phyloP scores from a whole-genome alignment of 108 stramenopile genomes.

The Cyclotella sp. region DNA sequence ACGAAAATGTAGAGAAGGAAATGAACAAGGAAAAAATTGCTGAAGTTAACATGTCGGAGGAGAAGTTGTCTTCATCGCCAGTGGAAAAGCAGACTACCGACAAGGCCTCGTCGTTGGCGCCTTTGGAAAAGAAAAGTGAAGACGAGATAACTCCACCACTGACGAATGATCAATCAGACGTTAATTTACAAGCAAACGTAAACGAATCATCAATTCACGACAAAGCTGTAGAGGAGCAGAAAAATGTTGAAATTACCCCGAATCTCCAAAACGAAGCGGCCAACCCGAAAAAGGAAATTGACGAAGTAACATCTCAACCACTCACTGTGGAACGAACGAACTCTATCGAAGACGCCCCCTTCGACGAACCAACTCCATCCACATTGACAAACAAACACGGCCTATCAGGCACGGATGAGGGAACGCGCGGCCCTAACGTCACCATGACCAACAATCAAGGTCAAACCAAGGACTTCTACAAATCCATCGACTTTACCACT shows the following conservation, averaged over 20 bases:
- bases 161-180: too few relatives aligned
- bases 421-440: neutral
- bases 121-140: neutral
- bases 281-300: neutral
- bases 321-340: neutral
- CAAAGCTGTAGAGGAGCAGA: neutral
- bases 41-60: neutral
- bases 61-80: neutral
- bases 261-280: neutral
- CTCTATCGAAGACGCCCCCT: slow-evolving; percentile 46
- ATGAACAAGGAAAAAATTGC: neutral
- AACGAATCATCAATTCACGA: too few relatives aligned
- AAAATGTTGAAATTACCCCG: neutral
- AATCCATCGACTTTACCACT: slow-evolving; percentile 22
- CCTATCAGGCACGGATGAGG: neutral
- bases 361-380: slow-evolving; percentile 39
- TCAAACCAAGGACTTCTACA: slow-evolving; percentile 12
- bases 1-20: neutral
- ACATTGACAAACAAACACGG: slow-evolving; percentile 8
- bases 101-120: neutral
- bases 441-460: slow-evolving; percentile 4
- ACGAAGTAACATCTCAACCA: neutral
- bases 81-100: neutral
- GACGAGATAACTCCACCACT: neutral
- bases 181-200: too few relatives aligned